phyloP scores from a whole-genome alignment of 78 protist species.

The Dictyostelium capitatum region DNA sequence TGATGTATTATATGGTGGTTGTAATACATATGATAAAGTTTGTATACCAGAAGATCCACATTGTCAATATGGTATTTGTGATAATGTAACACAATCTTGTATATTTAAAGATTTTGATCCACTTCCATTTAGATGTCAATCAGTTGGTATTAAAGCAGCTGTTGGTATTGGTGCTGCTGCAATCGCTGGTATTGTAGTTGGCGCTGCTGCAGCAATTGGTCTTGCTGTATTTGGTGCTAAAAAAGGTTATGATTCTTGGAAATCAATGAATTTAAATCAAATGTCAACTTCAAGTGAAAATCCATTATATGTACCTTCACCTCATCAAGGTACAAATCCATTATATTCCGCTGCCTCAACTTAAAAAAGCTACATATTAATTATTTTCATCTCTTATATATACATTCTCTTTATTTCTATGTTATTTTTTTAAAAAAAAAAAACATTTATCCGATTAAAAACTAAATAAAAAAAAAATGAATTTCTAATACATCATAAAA shows the following conservation, averaged over 20 bases:
- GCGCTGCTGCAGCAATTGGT: constrained; percentile 58
- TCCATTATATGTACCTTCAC: constrained; percentile 58
- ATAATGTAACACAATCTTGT: constrained; percentile 25
- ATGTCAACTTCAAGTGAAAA: constrained; percentile 53
- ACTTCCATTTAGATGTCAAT: constrained; percentile 60
- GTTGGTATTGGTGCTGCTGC: constrained; percentile 58
- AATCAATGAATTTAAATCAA: background rate
- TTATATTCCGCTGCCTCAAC: constrained; percentile 7
- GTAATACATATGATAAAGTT: background rate
- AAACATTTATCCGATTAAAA: no score
- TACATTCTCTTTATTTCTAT: no score
- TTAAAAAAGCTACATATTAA: no score
- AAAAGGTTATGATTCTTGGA: constrained; percentile 68
- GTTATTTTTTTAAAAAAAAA: no score
- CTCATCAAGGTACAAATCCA: constrained; percentile 72
- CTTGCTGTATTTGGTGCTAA: constrained; percentile 58
- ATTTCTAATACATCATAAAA: no score
- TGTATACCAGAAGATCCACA: constrained; percentile 45
- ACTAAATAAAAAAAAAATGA: no score
- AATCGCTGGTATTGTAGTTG: constrained; percentile 34
- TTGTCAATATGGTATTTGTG: constrained; percentile 76
- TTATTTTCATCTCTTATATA: no score
- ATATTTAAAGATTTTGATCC: constrained; percentile 29
- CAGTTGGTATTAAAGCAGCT: constrained; percentile 49
- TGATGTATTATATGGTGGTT: constrained; percentile 32